Evolutionary conservation across 306 rosid genomes (phyloP).

Genomic region (Prunus dulcis): DNA sequence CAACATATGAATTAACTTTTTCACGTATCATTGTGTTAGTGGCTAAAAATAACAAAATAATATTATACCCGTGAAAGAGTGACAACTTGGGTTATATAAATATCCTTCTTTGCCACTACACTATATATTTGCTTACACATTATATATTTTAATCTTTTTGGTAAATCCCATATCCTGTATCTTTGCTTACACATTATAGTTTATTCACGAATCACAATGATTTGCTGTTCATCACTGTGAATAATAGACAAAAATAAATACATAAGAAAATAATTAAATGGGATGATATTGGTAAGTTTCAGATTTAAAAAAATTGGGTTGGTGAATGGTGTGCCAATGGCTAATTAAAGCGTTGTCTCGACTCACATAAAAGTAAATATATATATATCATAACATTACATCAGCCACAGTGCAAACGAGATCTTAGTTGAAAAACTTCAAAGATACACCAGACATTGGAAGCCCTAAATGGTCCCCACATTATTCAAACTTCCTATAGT

Average conservation of each 20-base stretch:
- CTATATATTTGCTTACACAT: neutral
- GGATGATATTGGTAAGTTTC: too few species aligned
- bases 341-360: neutral
- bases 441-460: neutral
- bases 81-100: neutral
- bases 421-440: neutral
- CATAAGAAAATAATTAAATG: neutral
- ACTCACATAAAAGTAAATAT: neutral
- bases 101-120: neutral
- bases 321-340: neutral
- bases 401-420: neutral
- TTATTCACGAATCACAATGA: neutral
- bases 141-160: too few species aligned
- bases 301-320: neutral
- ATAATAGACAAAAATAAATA: neutral
- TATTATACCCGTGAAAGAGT: too few species aligned
- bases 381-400: neutral
- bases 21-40: too few species aligned
- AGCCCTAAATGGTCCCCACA: neutral
- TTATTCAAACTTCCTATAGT: neutral
- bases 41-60: rapidly evolving
- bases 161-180: neutral
- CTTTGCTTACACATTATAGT: neutral
- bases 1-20: rapidly evolving
- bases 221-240: neutral